Conservation (phyloP, 2,329 filamentous ascomycete species). For the Aspergillus neotritici region DNA sequence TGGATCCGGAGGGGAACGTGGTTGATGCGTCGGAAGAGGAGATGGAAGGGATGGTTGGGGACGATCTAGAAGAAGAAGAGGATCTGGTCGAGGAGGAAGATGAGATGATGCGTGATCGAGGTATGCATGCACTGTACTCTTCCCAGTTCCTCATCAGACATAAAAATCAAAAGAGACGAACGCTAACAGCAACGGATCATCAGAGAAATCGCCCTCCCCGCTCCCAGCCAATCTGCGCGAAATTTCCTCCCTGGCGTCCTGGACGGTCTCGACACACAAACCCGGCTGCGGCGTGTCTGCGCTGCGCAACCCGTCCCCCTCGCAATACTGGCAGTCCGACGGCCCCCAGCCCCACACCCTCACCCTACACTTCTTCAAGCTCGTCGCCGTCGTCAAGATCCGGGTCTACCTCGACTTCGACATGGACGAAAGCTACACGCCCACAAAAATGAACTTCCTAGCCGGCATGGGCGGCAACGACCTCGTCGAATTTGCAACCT, state of each 20-base stretch:
- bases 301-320: conserved; percentile 52
- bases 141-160: neutral
- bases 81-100: conserved; percentile 28
- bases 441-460: conserved; percentile 81
- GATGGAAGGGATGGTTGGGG: conserved; percentile 13
- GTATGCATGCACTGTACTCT: conserved; percentile 14
- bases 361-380: conserved; percentile 58
- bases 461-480: conserved; percentile 90
- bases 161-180: neutral
- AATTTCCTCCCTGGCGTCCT: conserved; percentile 60
- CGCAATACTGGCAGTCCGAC: conserved; percentile 61
- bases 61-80: conserved; percentile 19
- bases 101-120: conserved; percentile 32
- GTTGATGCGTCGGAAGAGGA: conserved; percentile 18
- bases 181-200: too few relatives aligned
- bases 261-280: conserved; percentile 59
- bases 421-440: conserved; percentile 92
- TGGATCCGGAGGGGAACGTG: conserved; percentile 15
- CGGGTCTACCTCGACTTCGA: conserved; percentile 72
- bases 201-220: conserved; percentile 34
- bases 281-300: conserved; percentile 58
- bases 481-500: conserved; percentile 77
- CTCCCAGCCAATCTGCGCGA: conserved; percentile 49
- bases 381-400: conserved; percentile 48
- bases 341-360: conserved; percentile 60